Base-by-base conservation (phyloP, 108 stramenopile genomes). In the Pseudonitzschia multistriata region DNA sequence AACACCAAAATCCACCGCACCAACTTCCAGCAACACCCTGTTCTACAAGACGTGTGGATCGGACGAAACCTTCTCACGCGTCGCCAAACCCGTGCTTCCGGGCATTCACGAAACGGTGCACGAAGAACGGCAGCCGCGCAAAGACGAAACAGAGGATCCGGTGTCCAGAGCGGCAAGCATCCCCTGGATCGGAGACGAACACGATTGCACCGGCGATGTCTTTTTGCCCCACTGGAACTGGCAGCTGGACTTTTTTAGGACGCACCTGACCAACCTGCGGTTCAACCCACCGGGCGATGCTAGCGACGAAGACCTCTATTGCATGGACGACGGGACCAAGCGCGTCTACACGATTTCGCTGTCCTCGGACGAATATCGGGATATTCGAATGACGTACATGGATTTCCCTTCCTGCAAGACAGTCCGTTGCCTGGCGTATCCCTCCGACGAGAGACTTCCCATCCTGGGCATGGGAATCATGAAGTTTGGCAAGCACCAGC, bases 191-290 rank as follows among this genome's bases (percentile, higher is more conserved):
- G 24, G 27, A 54, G 28, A 30, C 7, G 61, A 62, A 62, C n/a
- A 39, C 13, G 36, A 29, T 14, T 3, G 22, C 10, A 13, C 17
- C 33, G 33, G 36, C 34, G 3, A 62, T n/a, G 61, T 36, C 33
- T 64, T 45, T 64, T 47, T 64, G 28, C n/a, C 37, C 14, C 63
- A 64, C 29, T 64, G 63, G 63, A 45, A 64, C 10, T 64, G 63
- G 63, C 63, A 64, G 34, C 34, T 64, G 6, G 37, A 40, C 6
- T 64, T 21, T 29, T 64, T 64, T 22, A 1, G 25, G 5, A 17
- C 5, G 3, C 37, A 64, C 28, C 39, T 64, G 6, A 64, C 63
- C 14, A 64, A 64, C 39, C 40, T 64, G 17, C 37, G 63, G 14
- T 22, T 64, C 24, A 40, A 64, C 5, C 14, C 5, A 13, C 27